Evolutionary conservation across 306 rosid genomes (phyloP).

Genomic region (Begonia loranthoides): DNA sequence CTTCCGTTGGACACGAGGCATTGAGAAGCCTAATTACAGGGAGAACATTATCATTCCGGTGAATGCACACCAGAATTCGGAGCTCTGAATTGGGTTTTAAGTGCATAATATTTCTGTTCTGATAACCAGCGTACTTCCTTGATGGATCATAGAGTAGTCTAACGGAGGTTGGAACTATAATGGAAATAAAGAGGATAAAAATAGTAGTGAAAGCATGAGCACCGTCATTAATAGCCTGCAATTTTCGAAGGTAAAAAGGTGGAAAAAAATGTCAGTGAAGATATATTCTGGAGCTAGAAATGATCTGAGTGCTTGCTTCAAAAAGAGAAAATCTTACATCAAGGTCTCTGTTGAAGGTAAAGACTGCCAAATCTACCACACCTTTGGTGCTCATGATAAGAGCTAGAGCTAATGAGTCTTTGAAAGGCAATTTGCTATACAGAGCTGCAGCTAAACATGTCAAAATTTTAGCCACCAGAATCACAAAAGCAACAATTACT

Average conservation of each 20-base stretch:
- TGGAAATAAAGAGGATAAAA: conserved; percentile 12
- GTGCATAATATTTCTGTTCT: conserved; percentile 29
- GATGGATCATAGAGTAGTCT: conserved; percentile 34
- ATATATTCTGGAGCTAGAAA: background rate
- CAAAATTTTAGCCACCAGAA: conserved; percentile 9
- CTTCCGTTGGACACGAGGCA: conserved; percentile 26
- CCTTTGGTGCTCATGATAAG: conserved; percentile 51
- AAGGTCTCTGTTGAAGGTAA: conserved; percentile 3
- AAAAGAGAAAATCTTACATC: conserved; percentile 8
- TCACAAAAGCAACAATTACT: background rate
- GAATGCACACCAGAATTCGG: conserved; percentile 29
- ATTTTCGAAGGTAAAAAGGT: background rate
- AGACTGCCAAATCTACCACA: conserved; percentile 24
- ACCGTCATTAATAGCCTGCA: conserved; percentile 14
- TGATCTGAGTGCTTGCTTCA: too few species aligned
- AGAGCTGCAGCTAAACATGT: conserved; percentile 12
- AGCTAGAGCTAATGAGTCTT: conserved; percentile 30
- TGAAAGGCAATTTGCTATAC: conserved; percentile 23
- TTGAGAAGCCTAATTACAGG: conserved; percentile 27
- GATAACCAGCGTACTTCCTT: conserved; percentile 33
- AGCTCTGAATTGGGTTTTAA: conserved; percentile 25
- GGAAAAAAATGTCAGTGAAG: background rate
- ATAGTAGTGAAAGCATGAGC: conserved; percentile 8
- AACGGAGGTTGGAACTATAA: conserved; percentile 21
- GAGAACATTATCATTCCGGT: conserved; percentile 21